A percentile compares a stretch with the other conserved stretches of the same genome.
Conservation (phyloP, 352 stramenopile species). For the Phytophthora cactorum region DNA sequence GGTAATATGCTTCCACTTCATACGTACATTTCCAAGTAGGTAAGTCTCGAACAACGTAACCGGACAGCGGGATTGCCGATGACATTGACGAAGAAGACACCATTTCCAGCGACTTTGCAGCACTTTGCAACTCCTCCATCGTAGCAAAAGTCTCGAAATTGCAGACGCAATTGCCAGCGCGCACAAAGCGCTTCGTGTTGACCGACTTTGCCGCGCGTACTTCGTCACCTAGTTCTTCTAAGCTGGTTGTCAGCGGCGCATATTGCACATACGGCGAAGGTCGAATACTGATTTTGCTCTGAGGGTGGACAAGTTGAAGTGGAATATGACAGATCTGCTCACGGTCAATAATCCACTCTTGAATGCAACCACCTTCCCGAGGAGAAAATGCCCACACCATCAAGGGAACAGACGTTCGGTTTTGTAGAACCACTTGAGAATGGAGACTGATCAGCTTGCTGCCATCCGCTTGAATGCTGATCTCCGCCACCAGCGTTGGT, state of each 20-base stretch:
- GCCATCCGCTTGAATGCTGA: constrained; percentile 87
- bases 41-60: constrained; percentile 85
- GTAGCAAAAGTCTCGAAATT: constrained; percentile 84
- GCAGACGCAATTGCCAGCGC: constrained; percentile 76
- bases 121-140: constrained; percentile 68
- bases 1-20: constrained; percentile 87
- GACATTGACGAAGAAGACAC: constrained; percentile 46
- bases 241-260: constrained; percentile 76
- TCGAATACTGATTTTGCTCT: constrained; percentile 89
- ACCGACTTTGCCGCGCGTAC: constrained; percentile 67
- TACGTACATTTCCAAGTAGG: constrained; percentile 90
- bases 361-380: constrained; percentile 72
- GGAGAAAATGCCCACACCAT: constrained; percentile 91
- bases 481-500: constrained; percentile 85
- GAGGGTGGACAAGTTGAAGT: constrained; percentile 83
- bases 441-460: constrained; percentile 90
- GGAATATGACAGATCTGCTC: constrained; percentile 85
- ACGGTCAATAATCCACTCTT: constrained; percentile 87
- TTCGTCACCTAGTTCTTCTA: constrained; percentile 84
- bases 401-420: constrained; percentile 85
- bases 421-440: constrained; percentile 88
- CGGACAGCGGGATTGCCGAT: constrained; percentile 59
- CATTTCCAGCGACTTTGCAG: constrained; percentile 43
- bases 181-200: constrained; percentile 86
- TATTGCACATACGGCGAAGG: constrained; percentile 88